Conservation (phyloP, 371 early-diverging fungal genomes). For the Capniomyces stellatus region DNA sequence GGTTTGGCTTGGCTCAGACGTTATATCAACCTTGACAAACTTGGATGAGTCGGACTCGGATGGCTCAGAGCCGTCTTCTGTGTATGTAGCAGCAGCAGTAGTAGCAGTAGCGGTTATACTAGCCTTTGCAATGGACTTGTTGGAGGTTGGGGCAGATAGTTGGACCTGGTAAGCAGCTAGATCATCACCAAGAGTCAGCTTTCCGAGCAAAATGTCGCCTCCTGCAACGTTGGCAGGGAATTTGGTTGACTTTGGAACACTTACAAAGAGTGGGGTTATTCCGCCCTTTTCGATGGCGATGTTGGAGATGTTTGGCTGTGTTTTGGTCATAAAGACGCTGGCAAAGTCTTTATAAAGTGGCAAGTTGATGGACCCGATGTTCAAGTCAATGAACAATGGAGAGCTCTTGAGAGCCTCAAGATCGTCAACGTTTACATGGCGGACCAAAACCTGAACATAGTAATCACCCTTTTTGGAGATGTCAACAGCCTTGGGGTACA, state of each 20-base stretch:
- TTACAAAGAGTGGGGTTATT: slow-evolving; percentile 28
- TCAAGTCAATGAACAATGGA: slow-evolving; percentile 43
- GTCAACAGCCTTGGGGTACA: slow-evolving; percentile 49
- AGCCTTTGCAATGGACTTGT: not conserved
- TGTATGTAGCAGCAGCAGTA: slow-evolving; percentile 3
- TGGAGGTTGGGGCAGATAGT: not conserved
- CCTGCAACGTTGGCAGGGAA: slow-evolving; percentile 54
- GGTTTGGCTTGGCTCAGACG: slow-evolving; percentile 13
- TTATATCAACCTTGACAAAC: not conserved
- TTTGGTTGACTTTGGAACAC: slow-evolving; percentile 14
- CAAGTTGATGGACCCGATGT: slow-evolving; percentile 32
- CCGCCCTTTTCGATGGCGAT: slow-evolving; percentile 28
- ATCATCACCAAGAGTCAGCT: slow-evolving; percentile 37
- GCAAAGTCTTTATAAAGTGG: slow-evolving; percentile 33
- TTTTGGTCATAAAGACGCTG: slow-evolving; percentile 25
- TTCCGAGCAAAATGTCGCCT: slow-evolving; percentile 59
- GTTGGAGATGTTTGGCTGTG: too few species aligned
- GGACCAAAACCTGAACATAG: slow-evolving; percentile 54
- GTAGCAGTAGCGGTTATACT: not conserved
- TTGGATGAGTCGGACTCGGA: not conserved
- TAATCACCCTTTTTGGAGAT: slow-evolving; percentile 69
- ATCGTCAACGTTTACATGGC: slow-evolving; percentile 39
- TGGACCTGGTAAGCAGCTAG: slow-evolving; percentile 33
- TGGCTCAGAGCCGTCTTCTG: slow-evolving; percentile 5
- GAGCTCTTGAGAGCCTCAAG: slow-evolving; percentile 50